These are phyloP conservation scores for Pugionium cornutum DNA, from an alignment of 345 rosid species.

Conservation along the genomic window DNA sequence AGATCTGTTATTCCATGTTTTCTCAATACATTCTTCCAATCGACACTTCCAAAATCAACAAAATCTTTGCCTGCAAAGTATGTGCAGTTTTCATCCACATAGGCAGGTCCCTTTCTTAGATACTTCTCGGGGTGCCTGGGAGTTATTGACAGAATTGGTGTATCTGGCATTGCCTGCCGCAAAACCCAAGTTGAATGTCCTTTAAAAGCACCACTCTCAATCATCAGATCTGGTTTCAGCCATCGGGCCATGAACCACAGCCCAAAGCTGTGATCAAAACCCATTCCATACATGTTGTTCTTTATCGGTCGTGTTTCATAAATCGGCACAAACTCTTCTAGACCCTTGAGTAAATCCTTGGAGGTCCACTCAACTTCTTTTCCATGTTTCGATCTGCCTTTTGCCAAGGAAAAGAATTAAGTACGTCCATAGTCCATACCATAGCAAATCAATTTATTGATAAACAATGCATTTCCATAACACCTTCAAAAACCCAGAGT, in stretches of 20 bases:
- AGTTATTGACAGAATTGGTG: conserved; percentile 73
- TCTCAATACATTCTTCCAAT: conserved; percentile 73
- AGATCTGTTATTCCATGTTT: conserved; percentile 66
- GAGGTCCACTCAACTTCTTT: conserved; percentile 92
- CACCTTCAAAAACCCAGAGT: conserved; percentile 9
- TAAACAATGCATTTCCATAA: neutral
- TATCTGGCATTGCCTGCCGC: conserved; percentile 95
- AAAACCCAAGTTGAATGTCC: conserved; percentile 99
- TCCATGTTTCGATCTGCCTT: conserved; percentile 99
- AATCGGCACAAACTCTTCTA: conserved; percentile 90
- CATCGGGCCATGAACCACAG: conserved; percentile 90
- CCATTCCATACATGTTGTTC: conserved; percentile 96
- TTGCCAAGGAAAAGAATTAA: conserved; percentile 70
- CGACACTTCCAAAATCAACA: conserved; percentile 89
- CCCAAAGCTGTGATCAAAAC: conserved; percentile 99
- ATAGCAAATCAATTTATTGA: conserved; percentile 32
- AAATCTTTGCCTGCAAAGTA: conserved; percentile 98
- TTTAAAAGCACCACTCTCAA: conserved; percentile 98
- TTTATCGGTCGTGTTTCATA: conserved; percentile 94
- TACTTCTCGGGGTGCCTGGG: conserved; percentile 97
- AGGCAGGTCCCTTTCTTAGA: conserved; percentile 88
- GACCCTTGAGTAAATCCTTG: conserved; percentile 83
- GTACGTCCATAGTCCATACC: conserved; percentile 37
- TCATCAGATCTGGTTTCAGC: conserved; percentile 94
- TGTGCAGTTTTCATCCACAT: conserved; percentile 93